Conservation (phyloP, 768 basidiomycete genomes). For the Filobasidium floriforme region DNA sequence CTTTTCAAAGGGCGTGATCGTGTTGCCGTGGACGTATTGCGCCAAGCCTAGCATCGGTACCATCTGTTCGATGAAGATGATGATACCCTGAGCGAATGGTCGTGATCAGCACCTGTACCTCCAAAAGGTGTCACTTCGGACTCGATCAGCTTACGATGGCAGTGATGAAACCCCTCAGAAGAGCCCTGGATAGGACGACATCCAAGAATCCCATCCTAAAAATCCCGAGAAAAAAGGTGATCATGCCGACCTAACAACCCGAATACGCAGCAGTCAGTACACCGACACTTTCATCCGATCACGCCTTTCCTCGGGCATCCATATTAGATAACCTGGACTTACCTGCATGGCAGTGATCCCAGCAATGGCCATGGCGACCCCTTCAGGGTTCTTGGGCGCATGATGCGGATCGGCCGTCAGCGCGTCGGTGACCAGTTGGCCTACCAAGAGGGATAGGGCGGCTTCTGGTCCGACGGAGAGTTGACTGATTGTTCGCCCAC, state of each 20-base stretch:
- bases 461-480: conserved; percentile 66
- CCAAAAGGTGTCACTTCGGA: background rate
- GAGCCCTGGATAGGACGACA: conserved; percentile 79
- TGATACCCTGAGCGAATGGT: conserved; percentile 51
- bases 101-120: background rate
- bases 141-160: conserved; percentile 51
- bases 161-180: conserved; percentile 77
- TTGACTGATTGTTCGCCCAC: conserved; percentile 29
- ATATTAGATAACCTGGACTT: conserved; percentile 20
- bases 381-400: conserved; percentile 48
- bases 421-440: conserved; percentile 71
- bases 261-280: background rate
- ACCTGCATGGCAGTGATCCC: conserved; percentile 81
- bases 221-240: conserved; percentile 77
- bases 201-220: conserved; percentile 87
- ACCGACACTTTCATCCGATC: no score
- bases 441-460: conserved; percentile 73
- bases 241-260: conserved; percentile 61
- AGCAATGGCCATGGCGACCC: conserved; percentile 54
- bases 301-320: background rate
- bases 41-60: conserved; percentile 82
- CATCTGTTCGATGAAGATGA: conserved; percentile 72
- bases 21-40: conserved; percentile 19
- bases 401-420: conserved; percentile 52
- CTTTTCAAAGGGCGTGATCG: conserved; percentile 49